Conservation (phyloP, 148 eudicot species). For the Nyssa sinensis region DNA sequence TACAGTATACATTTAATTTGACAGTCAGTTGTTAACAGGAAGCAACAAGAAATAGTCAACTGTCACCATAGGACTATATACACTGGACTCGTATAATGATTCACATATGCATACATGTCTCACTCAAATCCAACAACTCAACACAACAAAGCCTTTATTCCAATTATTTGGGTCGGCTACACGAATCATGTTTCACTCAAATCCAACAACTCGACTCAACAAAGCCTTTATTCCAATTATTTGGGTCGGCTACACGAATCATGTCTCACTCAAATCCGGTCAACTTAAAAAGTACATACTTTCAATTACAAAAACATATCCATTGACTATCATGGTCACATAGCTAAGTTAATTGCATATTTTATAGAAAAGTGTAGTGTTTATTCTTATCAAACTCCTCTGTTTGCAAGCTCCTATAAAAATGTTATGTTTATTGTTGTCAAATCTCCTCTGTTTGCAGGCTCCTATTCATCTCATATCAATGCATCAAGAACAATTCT, state of each 20-base stretch:
- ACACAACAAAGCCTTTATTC: no score
- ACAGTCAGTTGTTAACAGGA: not conserved
- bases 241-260: no score
- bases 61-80: no score
- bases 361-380: no score
- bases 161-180: no score
- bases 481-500: not conserved
- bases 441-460: not conserved
- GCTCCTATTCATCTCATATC: not conserved
- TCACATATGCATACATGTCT: no score
- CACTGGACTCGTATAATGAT: not conserved
- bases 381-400: not conserved
- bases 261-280: not conserved
- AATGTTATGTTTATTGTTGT: no score
- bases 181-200: no score
- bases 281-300: not conserved
- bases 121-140: no score
- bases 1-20: not conserved
- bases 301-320: not conserved
- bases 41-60: not conserved
- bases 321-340: not conserved
- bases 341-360: not conserved
- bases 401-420: not conserved
- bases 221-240: no score
- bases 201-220: no score